Evolutionary conservation across 495 filamentous ascomycete species (phyloP).

Genomic region (Penicillium paxilli): DNA sequence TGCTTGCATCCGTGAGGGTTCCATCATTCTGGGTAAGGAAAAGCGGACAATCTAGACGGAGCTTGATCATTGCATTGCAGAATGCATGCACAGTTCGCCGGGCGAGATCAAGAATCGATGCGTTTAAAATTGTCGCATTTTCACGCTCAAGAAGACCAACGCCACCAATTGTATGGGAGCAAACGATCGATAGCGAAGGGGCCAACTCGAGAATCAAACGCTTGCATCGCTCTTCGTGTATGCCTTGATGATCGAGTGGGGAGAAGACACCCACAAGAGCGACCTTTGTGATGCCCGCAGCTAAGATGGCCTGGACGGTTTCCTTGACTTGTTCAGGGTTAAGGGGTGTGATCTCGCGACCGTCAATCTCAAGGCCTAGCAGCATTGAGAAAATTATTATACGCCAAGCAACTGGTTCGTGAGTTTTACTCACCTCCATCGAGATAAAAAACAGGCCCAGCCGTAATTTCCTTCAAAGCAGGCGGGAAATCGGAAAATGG

Average conservation of each 20-base stretch:
- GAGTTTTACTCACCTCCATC: constrained; percentile 28
- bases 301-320: constrained; percentile 31
- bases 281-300: constrained; percentile 26
- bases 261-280: constrained; percentile 42
- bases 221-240: constrained; percentile 22
- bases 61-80: constrained; percentile 37
- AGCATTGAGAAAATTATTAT: too few relatives aligned
- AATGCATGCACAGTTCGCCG: constrained; percentile 46
- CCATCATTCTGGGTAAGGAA: constrained; percentile 57
- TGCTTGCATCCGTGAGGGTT: constrained; percentile 44
- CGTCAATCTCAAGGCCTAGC: constrained; percentile 41
- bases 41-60: constrained; percentile 44
- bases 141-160: constrained; percentile 52
- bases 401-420: too few relatives aligned
- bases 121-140: constrained; percentile 56
- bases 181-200: constrained; percentile 34
- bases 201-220: constrained; percentile 14
- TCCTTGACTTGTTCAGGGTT: constrained; percentile 27
- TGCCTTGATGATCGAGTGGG: constrained; percentile 29
- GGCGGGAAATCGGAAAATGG: constrained; percentile 51
- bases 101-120: constrained; percentile 45
- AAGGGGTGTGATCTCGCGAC: constrained; percentile 29
- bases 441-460: constrained; percentile 36
- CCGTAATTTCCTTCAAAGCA: constrained; percentile 29
- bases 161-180: constrained; percentile 41